Base-by-base conservation (phyloP, 2,329 filamentous ascomycete species). In the Lasiodiplodia sp. region DNA sequence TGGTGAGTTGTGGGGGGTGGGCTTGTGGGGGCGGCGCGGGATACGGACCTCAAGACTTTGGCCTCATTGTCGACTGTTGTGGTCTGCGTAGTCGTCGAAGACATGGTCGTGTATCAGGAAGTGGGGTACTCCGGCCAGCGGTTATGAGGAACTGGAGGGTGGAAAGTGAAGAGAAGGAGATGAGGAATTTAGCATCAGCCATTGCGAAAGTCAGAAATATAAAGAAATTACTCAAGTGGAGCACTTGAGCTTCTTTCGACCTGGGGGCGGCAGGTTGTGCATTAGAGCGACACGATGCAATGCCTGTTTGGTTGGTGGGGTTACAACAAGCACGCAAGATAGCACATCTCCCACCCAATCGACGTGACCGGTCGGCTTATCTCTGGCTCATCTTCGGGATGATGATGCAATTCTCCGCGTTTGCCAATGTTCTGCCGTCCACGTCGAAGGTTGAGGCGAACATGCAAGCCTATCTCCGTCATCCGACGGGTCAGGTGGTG, bases 251-350 rank as follows among this genome's bases (percentile, higher is more conserved):
- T 31, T 52, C 47, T 23, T 3, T 62, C 28, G 38, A 12, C 8
- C 31, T 34, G 31, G 31, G 21, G 38, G 57, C 57, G 40, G 58
- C 25, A 10, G n/a, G 8, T 38, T 34, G 18, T 52, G 47, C 44
- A n/a, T 7, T 38, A 31, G 44, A 64, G 23, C 7, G 40, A 37
- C 60, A 64, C 28, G 60, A 31, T 25, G 60, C 28, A 31, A 11
- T 64, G 47, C 31, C 37, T 64, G 60, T 64, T 52, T 64, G 44
- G 44, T 38, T 52, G 60, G 60, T 64, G 44, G 60, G 60, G 60
- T 23, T 38, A 31, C 3, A 5, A 23, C 34, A 38, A 52, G 60
- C 60, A 64, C 60, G 60, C 60, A 64, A 52, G 60, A 64, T 64
- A 64, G 60, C 60, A 53, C 44, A 38, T 25, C 47, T 23, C 40